phyloP scores from a whole-genome alignment of 257 asterid genomes.

The Forsythia viridissima region DNA sequence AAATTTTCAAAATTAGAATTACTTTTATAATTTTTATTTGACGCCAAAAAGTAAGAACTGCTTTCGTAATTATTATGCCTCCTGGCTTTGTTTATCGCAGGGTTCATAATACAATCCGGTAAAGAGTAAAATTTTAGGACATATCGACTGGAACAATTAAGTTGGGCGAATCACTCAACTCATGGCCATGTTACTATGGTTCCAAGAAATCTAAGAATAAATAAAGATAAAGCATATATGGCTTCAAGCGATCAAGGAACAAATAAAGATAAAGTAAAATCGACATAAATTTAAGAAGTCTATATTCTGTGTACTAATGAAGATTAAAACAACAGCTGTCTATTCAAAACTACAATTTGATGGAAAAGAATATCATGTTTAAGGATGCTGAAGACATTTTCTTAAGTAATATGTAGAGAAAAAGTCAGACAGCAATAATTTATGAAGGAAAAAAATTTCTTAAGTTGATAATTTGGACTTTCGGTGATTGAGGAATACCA shows the following conservation, averaged over 20 bases:
- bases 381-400: slow-evolving; percentile 3
- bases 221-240: not conserved
- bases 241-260: not conserved
- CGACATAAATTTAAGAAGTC: not conserved
- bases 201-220: not conserved
- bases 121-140: slow-evolving; percentile 1
- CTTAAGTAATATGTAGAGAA: not conserved
- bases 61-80: not conserved
- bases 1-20: not conserved
- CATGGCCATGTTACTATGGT: not conserved
- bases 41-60: not conserved
- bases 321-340: not conserved
- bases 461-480: slow-evolving; percentile 5
- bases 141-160: not conserved
- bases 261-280: not conserved
- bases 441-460: not conserved
- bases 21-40: not conserved
- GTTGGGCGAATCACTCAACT: not conserved
- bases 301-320: not conserved
- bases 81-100: not conserved
- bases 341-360: not conserved
- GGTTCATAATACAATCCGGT: not conserved
- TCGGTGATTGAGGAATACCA: slow-evolving; percentile 44
- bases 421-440: slow-evolving; percentile 2
- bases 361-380: slow-evolving; percentile 11